Evolutionary conservation across 148 eudicot species (phyloP), one percentile per base, ranked within the genome.

Genomic region (Chenopodium formosanum): DNA sequence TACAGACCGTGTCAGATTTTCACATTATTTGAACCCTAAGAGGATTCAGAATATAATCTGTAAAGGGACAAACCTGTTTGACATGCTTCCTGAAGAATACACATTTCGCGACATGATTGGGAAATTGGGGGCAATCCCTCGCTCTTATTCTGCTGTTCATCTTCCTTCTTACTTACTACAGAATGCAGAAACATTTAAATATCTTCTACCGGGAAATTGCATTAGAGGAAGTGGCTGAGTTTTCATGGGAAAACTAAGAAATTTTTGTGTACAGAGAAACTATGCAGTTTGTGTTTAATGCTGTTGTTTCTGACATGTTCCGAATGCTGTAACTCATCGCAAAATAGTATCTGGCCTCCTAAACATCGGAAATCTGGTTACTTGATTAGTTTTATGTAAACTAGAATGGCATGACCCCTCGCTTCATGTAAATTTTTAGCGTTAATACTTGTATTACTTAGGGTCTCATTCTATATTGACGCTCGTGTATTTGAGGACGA

Each of bases 21-120:
- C 87, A 17, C 84, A 85, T 74, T 85, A 52, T 75, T 82, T 85
- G 2, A 81, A 78, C 27, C 82, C 82, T 0, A 73, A 77, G 46
- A 83, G 86, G 46, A 83, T 83, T 69, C 86, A 83, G 64, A 71
- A 79, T 58, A 83, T 83, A 2, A 83, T 83, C 2, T 83, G 86
- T 40, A 46, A 83, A 40, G 86, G 86, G 71, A 68, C 70, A 56
- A 79, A 83, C 62, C 79, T 83, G 2, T 83, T 79, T 14, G 86
- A 83, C 48, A 83, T 83, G 86, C 86, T 83, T 58, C 86, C 86
- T 7, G 86, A 83, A 75, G 86, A 83, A 69, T 74, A 74, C 31
- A 79, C 86, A 1, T 83, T 83, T 53, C 76, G 80, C 12, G 82
- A 79, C 7, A 53, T 83, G 75, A 83, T 83, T 44, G 82, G 82